Evolutionary conservation across 139 green algal genomes (phyloP).

Genomic region (Chlamydomonas sphaeroides): DNA sequence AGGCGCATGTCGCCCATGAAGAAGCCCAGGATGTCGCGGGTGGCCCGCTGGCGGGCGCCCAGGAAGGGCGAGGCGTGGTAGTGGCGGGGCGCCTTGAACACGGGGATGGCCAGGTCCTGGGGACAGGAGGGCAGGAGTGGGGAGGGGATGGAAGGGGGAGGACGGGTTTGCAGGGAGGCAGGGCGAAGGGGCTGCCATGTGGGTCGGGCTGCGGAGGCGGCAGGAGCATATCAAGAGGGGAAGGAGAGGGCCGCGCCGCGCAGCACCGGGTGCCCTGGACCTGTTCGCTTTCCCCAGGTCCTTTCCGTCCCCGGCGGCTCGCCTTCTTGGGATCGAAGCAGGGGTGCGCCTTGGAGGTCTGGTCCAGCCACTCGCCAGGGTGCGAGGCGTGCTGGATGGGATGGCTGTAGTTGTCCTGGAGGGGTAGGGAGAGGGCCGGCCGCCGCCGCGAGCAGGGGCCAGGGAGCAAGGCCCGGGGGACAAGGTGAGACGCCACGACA

Average conservation of each 20-base stretch:
- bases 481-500: too few species aligned
- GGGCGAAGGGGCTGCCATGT: too few species aligned
- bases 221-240: too few species aligned
- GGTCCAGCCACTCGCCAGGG: conserved; percentile 43
- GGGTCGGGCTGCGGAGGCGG: too few species aligned
- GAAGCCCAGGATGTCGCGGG: conserved; percentile 52
- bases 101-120: conserved; percentile 64
- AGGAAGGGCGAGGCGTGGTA: conserved; percentile 46
- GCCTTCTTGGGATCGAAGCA: conserved; percentile 66
- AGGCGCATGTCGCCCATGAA: conserved; percentile 50
- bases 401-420: conserved; percentile 42
- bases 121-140: conserved; percentile 23
- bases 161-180: too few species aligned
- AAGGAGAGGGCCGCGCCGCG: too few species aligned
- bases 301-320: not conserved
- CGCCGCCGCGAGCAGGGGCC: too few species aligned
- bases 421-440: too few species aligned
- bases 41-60: too few species aligned
- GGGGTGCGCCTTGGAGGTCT: conserved; percentile 49
- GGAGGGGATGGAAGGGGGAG: conserved; percentile 6
- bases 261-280: too few species aligned
- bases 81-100: conserved; percentile 52
- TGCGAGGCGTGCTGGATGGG: conserved; percentile 15
- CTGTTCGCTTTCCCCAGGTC: too few species aligned
- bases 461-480: too few species aligned